Evolutionary conservation across 768 basidiomycete species (phyloP).

Genomic region (Mycena galopus): DNA sequence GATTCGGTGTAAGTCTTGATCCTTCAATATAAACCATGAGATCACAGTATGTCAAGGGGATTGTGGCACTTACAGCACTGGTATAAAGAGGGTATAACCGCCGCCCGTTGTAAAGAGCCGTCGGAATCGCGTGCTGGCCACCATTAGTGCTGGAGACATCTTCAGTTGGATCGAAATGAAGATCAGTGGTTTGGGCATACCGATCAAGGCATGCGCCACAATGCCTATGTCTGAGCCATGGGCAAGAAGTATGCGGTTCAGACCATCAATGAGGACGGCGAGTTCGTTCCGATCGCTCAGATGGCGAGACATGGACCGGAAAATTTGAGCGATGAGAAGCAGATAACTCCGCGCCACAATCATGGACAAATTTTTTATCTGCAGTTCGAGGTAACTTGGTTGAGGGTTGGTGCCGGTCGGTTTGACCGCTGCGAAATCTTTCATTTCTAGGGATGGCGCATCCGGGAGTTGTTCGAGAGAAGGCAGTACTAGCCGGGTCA

Average conservation of each 20-base stretch:
- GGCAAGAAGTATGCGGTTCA: slow-evolving; percentile 75
- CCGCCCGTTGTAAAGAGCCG: slow-evolving; percentile 81
- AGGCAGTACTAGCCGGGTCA: slow-evolving; percentile 72
- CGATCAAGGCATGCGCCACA: slow-evolving; percentile 79
- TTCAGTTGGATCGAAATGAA: slow-evolving; percentile 4
- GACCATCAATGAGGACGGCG: slow-evolving; percentile 73
- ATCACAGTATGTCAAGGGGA: not conserved
- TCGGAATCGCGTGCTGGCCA: slow-evolving; percentile 81
- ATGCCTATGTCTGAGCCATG: slow-evolving; percentile 85
- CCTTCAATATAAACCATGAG: slow-evolving; percentile 8
- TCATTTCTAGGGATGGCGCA: slow-evolving; percentile 52
- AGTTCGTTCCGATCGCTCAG: slow-evolving; percentile 79
- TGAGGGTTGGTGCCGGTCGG: slow-evolving; percentile 7
- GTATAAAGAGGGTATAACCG: slow-evolving; percentile 83
- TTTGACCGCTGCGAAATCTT: slow-evolving; percentile 62
- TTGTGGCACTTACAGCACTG: slow-evolving; percentile 55
- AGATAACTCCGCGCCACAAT: slow-evolving; percentile 78
- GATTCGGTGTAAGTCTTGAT: slow-evolving; percentile 79
- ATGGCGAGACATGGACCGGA: slow-evolving; percentile 79
- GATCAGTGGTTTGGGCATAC: slow-evolving; percentile 52
- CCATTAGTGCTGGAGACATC: slow-evolving; percentile 68
- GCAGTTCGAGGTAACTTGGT: slow-evolving; percentile 34
- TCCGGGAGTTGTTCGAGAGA: slow-evolving; percentile 47
- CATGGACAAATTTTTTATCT: slow-evolving; percentile 64
- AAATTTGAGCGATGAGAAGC: slow-evolving; percentile 76